Evolutionary conservation across 768 basidiomycete species (phyloP), one percentile per base, ranked within the genome.

Genomic region (Saitozyma podzolica): DNA sequence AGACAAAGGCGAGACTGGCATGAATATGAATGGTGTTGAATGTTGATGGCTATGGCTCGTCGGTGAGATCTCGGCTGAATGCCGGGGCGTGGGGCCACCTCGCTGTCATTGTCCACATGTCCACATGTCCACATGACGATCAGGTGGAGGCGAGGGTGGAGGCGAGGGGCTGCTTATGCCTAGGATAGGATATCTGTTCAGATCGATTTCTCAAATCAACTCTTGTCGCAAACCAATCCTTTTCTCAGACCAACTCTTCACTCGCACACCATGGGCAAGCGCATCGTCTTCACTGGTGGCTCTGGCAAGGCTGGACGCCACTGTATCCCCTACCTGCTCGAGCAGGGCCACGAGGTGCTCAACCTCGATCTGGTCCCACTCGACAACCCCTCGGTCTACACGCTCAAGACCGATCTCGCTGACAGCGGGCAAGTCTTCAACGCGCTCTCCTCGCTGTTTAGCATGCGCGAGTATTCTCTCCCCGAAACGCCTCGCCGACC

Each of bases 361-460:
- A 78, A 78, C 59, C 73, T 78, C 49, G 77, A 78, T 61, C 67
- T 78, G 13, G 56, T 69, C 54, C 69, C 68, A 11, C 67, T 74
- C 59, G 62, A 63, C 61, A 58, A 78, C 51, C 70, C 70, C 17
- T 47, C 45, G 11, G 77, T 78, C 41, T 72, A 72, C 56, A 78
- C 77, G 16, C 67, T 78, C 55, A 78, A 76, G 57, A 67, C 64
- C 51, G 77, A 78, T 59, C 62, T 78, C 14, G 72, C 77, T 39
- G 61, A 78, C 29, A 68, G 66, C 11, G 77, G 77, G 6, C 77
- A 78, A 54, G 77, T 78, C 13, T 78, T 74, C 71, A 78, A 76
- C 52, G 75, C 74, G 42, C 63, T 76, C 43, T 65, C 74, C 10
- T 63, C 71, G 29, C 68, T 60, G 40, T 78, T 78, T 66, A 49